Evolutionary conservation across 2,329 filamentous ascomycete species (phyloP), one percentile per base, ranked within the genome.

Genomic region (Monosporascus sp.): DNA sequence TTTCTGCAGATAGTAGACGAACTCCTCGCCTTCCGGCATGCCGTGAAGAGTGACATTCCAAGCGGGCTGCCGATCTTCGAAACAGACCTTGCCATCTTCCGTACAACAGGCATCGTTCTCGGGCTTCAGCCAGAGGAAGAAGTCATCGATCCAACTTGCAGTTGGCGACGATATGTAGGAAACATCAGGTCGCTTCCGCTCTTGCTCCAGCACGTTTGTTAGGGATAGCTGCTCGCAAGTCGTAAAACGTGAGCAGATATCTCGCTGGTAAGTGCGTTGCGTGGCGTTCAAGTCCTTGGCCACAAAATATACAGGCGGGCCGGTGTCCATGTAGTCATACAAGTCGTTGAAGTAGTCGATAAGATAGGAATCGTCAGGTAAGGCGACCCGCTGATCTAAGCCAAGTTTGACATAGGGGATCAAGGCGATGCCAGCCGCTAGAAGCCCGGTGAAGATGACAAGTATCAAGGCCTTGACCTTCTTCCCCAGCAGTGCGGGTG

Each of bases 281-380:
- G 93, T 95, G 17, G 86, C 80, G 62, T 97, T 94, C 45, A 94
- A 77, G 48, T 88, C 82, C 20, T 86, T 84, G 3, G 92, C 91
- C 46, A 99, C 91, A 69, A 99, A 99, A 71, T 97, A 99, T 7
- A 99, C 91, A 0, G 94, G 94, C 48, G 94, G 93, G 0, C 94
- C 95, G 17, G 86, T 86, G 56, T 92, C 89, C 63, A 97, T 88
- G 68, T 99, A 99, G 55, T 85, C 85, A 69, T 97, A 96, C 31
- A 99, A 77, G 68, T 99, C 94, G 65, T 97, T 91, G 73, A 99
- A 99, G 71, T 96, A 99, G 9, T 88, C 84, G 57, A 99, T 96
- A 49, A 99, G 77, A 68, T 99, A 99, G 1, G 93, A 97, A 64
- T 90, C 92, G 59, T 89, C 90, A 0, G 94, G 94, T 54, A 99